Percentiles rank a stretch among this genome's conserved stretches.
Evolutionary conservation across 2,329 filamentous ascomycete genomes (phyloP).

Genomic region (Beauveria rudraprayagi): DNA sequence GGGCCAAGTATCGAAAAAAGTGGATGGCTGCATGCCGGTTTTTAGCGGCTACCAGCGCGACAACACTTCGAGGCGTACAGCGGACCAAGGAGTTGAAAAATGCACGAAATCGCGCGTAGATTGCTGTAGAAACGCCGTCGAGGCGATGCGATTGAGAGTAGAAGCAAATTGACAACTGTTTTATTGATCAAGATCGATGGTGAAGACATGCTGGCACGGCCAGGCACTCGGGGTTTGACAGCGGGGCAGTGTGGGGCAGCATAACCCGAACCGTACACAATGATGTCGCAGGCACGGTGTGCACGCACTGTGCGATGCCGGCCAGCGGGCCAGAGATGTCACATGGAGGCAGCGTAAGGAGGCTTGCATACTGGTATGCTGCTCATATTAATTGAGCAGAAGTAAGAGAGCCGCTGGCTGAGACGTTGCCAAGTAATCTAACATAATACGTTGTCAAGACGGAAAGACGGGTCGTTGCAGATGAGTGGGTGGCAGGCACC

Average conservation of each 20-base stretch:
- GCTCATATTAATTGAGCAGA: neutral
- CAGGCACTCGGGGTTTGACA: neutral
- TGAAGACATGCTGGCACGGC: neutral
- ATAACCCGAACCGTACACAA: neutral
- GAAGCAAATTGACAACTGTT: neutral
- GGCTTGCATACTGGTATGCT: neutral
- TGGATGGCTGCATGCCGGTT: slow-evolving; percentile 1
- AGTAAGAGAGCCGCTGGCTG: neutral
- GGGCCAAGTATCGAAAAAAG: slow-evolving; percentile 5
- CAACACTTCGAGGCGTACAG: neutral
- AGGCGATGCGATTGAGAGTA: neutral
- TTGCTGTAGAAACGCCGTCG: slow-evolving; percentile 9
- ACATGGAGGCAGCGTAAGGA: neutral
- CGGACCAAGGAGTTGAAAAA: slow-evolving; percentile 2
- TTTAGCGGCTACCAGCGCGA: neutral
- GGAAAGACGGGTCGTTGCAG: no score
- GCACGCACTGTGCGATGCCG: slow-evolving; percentile 1
- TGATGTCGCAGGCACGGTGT: neutral
- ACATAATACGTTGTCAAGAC: no score
- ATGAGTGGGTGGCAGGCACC: no score
- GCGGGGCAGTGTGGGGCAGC: slow-evolving; percentile 1
- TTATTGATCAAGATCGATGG: neutral
- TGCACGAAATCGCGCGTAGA: slow-evolving; percentile 3
- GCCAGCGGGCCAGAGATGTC: neutral
- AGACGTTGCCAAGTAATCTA: neutral